Conservation (phyloP, 2,329 filamentous ascomycete species). For the Blastomyces percursus region DNA sequence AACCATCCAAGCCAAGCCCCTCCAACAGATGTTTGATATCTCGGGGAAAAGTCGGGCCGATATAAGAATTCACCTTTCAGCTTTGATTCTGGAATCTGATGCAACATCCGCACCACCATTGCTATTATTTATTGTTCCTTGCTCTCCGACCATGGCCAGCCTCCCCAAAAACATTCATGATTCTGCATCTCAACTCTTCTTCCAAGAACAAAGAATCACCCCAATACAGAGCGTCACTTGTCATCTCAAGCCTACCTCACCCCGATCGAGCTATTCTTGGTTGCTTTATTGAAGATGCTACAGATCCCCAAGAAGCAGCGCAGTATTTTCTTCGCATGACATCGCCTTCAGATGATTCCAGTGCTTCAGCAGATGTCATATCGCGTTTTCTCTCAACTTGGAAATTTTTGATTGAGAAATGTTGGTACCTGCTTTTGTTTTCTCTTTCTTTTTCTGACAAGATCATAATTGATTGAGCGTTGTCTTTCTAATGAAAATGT, state of each 20-base stretch:
- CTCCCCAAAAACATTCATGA: conserved; percentile 13
- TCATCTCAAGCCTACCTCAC: conserved; percentile 13
- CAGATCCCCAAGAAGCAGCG: conserved; percentile 13
- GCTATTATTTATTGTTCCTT: too few species aligned
- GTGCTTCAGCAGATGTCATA: not conserved
- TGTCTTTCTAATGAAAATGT: not conserved
- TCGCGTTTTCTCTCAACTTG: conserved; percentile 10
- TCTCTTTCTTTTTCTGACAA: too few species aligned
- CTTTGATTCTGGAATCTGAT: too few species aligned
- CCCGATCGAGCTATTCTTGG: conserved; percentile 15
- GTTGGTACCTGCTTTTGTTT: too few species aligned
- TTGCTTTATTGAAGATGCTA: conserved; percentile 11
- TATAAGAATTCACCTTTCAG: too few species aligned
- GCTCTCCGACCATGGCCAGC: not conserved
- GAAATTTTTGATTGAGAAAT: conserved; percentile 13
- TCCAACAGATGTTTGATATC: too few species aligned
- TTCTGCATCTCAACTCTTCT: conserved; percentile 15
- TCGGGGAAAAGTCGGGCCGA: too few species aligned
- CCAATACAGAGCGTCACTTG: conserved; percentile 13
- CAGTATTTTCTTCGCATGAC: conserved; percentile 11
- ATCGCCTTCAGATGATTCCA: not conserved
- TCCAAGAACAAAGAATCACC: conserved; percentile 13
- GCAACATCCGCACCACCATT: too few species aligned
- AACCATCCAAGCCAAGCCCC: too few species aligned
- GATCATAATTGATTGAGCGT: too few species aligned